A percentile compares a stretch with the other conserved stretches of the same genome.
Evolutionary conservation across 2,329 filamentous ascomycete species (phyloP).

Genomic region (Colletotrichum chrysophilum): DNA sequence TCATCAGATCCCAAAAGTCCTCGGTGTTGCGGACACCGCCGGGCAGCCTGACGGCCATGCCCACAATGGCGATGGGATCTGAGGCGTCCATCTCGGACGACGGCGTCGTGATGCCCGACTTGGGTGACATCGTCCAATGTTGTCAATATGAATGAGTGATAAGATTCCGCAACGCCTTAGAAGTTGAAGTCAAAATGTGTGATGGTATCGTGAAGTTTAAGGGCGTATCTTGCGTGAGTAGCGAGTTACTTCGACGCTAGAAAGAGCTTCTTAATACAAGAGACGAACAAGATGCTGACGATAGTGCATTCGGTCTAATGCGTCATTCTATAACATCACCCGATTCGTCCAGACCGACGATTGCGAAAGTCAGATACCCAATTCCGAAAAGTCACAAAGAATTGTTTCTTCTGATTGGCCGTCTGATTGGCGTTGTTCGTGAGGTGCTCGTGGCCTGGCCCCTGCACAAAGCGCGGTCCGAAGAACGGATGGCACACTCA

Average conservation of each 20-base stretch:
- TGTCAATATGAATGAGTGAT: neutral
- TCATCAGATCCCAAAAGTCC: conserved; percentile 35
- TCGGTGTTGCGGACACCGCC: conserved; percentile 29
- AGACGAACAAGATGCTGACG: neutral
- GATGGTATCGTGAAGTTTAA: neutral
- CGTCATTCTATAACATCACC: neutral
- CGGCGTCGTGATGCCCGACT: neutral
- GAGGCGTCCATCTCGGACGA: conserved; percentile 5
- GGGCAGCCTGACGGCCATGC: conserved; percentile 35
- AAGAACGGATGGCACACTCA: neutral
- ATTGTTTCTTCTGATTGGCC: neutral
- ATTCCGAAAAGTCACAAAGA: neutral
- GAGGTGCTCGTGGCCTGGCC: neutral
- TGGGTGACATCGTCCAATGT: neutral
- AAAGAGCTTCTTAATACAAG: neutral
- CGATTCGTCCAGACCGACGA: neutral
- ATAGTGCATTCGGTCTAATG: neutral
- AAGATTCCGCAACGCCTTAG: neutral
- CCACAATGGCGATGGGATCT: conserved; percentile 34
- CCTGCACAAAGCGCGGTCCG: neutral
- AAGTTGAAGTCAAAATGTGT: neutral
- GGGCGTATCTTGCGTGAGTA: neutral
- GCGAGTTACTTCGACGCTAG: neutral
- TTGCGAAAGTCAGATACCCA: neutral
- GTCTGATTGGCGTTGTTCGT: neutral